These are phyloP conservation scores for Naganishia albida DNA, from an alignment of 1,284 basidiomycete genomes.

Conservation along the genomic window DNA sequence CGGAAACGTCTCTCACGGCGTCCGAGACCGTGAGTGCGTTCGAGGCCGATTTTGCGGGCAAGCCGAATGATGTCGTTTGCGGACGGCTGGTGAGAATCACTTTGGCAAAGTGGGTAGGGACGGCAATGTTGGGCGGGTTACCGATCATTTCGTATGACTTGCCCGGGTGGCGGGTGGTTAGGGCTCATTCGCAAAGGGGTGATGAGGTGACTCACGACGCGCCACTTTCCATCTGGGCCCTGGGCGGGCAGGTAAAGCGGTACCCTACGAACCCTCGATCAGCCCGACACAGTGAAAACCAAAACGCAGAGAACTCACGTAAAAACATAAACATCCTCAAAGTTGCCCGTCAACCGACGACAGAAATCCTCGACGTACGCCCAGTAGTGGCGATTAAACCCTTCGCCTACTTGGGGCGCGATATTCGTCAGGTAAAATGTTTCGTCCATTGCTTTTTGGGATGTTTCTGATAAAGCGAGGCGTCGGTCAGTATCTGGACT, in stretches of 20 bases:
- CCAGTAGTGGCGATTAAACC: slow-evolving; percentile 99
- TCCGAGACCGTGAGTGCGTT: slow-evolving; percentile 40
- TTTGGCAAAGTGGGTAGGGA: slow-evolving; percentile 98
- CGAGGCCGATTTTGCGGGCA: not conserved
- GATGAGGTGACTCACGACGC: slow-evolving; percentile 68
- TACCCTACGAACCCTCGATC: slow-evolving; percentile 55
- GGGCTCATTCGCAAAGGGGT: not conserved
- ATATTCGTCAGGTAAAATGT: slow-evolving; percentile 96
- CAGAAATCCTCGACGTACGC: slow-evolving; percentile 97
- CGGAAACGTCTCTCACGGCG: slow-evolving; percentile 68
- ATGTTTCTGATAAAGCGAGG: slow-evolving; percentile 30
- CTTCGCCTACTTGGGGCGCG: slow-evolving; percentile 94
- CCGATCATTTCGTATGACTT: slow-evolving; percentile 94
- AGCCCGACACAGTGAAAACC: not conserved
- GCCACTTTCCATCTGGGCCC: slow-evolving; percentile 86
- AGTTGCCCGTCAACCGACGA: slow-evolving; percentile 77
- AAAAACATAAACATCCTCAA: slow-evolving; percentile 94
- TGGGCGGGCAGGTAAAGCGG: slow-evolving; percentile 91
- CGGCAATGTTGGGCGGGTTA: slow-evolving; percentile 80
- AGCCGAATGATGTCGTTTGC: slow-evolving; percentile 56
- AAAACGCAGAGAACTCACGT: slow-evolving; percentile 61
- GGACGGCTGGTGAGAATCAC: slow-evolving; percentile 78
- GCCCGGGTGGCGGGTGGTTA: too few species aligned
- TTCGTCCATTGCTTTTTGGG: slow-evolving; percentile 89
- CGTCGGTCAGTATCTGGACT: not conserved